Percentiles rank a stretch among this genome's conserved stretches.
These are phyloP conservation scores for Pterocarpus santalinus DNA, from an alignment of 306 rosid species.

Conservation along the genomic window DNA sequence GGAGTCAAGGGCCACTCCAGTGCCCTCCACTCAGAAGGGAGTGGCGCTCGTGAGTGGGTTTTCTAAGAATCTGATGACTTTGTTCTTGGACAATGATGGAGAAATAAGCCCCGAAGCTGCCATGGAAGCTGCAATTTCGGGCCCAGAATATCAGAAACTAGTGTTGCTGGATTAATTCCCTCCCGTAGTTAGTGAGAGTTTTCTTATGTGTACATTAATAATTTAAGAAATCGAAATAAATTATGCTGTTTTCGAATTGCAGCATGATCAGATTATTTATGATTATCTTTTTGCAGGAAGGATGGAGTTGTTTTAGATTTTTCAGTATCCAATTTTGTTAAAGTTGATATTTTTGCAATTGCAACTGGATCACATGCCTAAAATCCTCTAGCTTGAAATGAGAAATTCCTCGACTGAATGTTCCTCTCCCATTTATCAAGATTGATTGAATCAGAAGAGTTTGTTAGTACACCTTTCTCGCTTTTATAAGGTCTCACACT, in stretches of 20 bases:
- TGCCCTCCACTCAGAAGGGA: conserved; percentile 58
- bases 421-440: conserved; percentile 16
- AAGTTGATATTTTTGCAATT: conserved; percentile 73
- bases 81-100: conserved; percentile 65
- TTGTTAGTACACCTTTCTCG: no score
- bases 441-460: not conserved
- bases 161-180: conserved; percentile 52
- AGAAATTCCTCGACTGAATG: not conserved
- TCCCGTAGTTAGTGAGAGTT: no score
- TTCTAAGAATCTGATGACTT: conserved; percentile 75
- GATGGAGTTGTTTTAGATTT: conserved; percentile 88
- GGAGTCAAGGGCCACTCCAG: conserved; percentile 65
- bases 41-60: conserved; percentile 79
- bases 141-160: conserved; percentile 56
- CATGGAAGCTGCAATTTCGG: conserved; percentile 62
- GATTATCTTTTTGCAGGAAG: conserved; percentile 72
- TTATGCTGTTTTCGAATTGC: not conserved
- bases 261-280: not conserved
- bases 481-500: no score
- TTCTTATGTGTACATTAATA: not conserved
- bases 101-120: conserved; percentile 46
- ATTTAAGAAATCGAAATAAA: not conserved
- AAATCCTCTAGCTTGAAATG: no score
- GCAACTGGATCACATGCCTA: conserved; percentile 64
- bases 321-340: conserved; percentile 81